phyloP scores from a whole-genome alignment of 768 basidiomycete genomes.

The Pulveroboletus ravenelii region DNA sequence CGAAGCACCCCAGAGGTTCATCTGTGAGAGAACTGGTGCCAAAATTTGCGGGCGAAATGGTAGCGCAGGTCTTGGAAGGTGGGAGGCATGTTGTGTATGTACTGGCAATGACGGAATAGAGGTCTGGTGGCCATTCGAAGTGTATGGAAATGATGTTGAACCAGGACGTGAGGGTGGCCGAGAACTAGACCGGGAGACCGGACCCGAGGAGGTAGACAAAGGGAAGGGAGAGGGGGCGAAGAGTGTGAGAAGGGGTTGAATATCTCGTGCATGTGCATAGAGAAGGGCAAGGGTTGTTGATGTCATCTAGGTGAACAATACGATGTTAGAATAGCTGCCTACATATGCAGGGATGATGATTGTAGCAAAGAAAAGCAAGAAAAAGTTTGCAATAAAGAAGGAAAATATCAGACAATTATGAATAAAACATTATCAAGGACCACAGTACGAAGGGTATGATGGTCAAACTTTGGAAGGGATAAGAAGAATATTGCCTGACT shows the following conservation, averaged over 20 bases:
- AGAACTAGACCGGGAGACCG: conserved; percentile 20
- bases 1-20: conserved; percentile 22
- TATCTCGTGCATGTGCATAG: conserved; percentile 24
- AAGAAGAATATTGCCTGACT: conserved; percentile 42
- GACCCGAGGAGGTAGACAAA: conserved; percentile 10
- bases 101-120: conserved; percentile 4
- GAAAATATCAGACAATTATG: conserved; percentile 41
- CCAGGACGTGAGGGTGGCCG: conserved; percentile 22
- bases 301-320: conserved; percentile 17
- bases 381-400: background rate
- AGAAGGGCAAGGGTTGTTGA: conserved; percentile 29
- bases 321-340: conserved; percentile 15
- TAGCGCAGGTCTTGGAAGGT: conserved; percentile 2
- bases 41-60: conserved; percentile 17
- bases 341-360: background rate
- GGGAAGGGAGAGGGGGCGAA: conserved; percentile 7
- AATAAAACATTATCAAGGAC: conserved; percentile 28
- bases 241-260: conserved; percentile 19
- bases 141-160: conserved; percentile 10
- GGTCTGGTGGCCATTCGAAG: conserved; percentile 4
- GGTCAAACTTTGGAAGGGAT: conserved; percentile 38
- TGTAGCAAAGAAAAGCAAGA: background rate
- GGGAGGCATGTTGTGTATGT: conserved; percentile 7
- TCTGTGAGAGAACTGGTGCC: conserved; percentile 15
- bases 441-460: background rate